These are phyloP conservation scores for Cyclotella atomus DNA, from an alignment of 108 stramenopile species.

Conservation along the genomic window DNA sequence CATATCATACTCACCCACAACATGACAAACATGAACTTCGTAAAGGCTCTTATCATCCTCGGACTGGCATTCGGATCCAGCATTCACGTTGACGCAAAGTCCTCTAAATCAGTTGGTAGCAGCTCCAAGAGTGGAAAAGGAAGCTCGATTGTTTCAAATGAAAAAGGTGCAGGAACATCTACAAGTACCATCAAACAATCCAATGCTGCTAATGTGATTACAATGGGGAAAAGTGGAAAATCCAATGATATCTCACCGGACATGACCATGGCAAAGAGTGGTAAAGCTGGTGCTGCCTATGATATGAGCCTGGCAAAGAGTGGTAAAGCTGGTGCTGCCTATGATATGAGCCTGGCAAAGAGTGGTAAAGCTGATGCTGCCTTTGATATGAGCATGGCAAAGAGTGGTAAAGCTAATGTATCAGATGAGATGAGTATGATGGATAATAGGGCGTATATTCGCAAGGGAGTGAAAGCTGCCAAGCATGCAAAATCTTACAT, in stretches of 20 bases:
- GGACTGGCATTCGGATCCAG: neutral
- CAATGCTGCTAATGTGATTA: neutral
- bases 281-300: too few relatives aligned
- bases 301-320: too few relatives aligned
- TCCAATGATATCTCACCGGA: neutral
- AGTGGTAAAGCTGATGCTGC: too few relatives aligned
- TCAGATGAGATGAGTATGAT: constrained; percentile 1
- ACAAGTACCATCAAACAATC: neutral
- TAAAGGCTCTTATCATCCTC: neutral
- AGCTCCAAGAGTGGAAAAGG: constrained; percentile 1
- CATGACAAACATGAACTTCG: constrained; percentile 1
- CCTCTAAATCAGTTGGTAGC: neutral
- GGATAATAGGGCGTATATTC: neutral
- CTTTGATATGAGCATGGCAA: neutral
- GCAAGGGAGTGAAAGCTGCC: neutral
- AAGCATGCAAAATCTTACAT: neutral
- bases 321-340: too few relatives aligned
- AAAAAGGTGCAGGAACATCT: neutral
- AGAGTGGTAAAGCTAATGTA: neutral
- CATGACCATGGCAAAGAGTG: too few relatives aligned
- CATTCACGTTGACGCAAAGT: neutral
- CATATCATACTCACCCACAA: too few relatives aligned
- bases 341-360: too few relatives aligned
- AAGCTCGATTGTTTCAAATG: too few relatives aligned
- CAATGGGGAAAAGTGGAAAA: neutral